Conservation (phyloP, 768 basidiomycete species). For the Russula foetens region DNA sequence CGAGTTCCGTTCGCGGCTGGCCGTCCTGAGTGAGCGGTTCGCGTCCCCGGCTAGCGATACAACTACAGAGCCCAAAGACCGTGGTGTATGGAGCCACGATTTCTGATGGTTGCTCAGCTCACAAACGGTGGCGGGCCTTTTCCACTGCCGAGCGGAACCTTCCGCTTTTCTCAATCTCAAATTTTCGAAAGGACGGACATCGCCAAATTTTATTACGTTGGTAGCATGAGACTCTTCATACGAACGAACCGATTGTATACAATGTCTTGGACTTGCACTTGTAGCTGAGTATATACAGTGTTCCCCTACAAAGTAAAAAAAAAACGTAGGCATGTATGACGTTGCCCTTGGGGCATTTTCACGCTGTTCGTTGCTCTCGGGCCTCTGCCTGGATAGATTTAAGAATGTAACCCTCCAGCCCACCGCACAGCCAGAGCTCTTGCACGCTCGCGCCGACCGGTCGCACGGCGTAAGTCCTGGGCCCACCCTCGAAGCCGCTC, state of each 20-base stretch:
- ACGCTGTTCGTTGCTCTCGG: not conserved
- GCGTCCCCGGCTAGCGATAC: slow-evolving; percentile 23
- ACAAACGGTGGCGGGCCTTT: too few relatives aligned
- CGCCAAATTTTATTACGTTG: not conserved
- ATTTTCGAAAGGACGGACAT: not conserved
- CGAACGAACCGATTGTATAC: too few relatives aligned
- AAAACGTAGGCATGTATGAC: not conserved
- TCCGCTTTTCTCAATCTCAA: not conserved
- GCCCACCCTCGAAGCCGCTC: slow-evolving; percentile 32
- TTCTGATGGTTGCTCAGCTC: slow-evolving; percentile 14
- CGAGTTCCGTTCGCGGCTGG: slow-evolving; percentile 78
- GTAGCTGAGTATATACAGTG: too few relatives aligned
- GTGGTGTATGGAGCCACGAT: slow-evolving; percentile 21
- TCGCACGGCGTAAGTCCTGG: slow-evolving; percentile 56
- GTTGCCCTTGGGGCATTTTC: not conserved
- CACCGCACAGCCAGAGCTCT: slow-evolving; percentile 94
- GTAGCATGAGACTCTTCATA: not conserved
- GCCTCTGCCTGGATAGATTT: slow-evolving; percentile 47
- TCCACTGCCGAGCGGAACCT: too few relatives aligned
- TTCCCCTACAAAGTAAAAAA: too few relatives aligned
- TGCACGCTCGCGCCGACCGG: slow-evolving; percentile 91
- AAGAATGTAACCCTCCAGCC: slow-evolving; percentile 85
- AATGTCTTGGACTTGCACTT: too few relatives aligned
- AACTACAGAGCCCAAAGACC: not conserved
- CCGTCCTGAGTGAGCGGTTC: slow-evolving; percentile 57